Conservation (phyloP, 2,329 filamentous ascomycete species). For the Xylariomycetidae sp. region DNA sequence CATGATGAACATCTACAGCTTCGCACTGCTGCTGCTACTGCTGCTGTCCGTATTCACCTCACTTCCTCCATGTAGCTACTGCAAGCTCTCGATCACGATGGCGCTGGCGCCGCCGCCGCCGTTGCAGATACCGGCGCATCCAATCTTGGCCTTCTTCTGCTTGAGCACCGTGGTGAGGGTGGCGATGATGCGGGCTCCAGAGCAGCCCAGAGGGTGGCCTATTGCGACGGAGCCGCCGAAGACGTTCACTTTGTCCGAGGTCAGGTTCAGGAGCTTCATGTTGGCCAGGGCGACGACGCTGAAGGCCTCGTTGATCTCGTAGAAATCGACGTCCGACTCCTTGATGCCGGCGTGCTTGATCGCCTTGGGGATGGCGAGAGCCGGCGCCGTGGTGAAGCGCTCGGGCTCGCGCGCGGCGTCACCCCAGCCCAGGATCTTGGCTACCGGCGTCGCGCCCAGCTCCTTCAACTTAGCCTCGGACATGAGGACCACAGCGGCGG, state of each 20-base stretch:
- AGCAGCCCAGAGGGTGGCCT: constrained; percentile 90
- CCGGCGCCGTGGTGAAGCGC: constrained; percentile 93
- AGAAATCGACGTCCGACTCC: constrained; percentile 77
- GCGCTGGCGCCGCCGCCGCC: constrained; percentile 94
- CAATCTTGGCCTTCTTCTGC: constrained; percentile 90
- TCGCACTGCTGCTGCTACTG: too few species aligned
- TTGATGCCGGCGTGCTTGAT: constrained; percentile 87
- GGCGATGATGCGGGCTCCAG: constrained; percentile 87
- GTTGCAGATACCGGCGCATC: constrained; percentile 94
- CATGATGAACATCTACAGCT: too few species aligned
- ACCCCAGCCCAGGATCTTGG: constrained; percentile 96
- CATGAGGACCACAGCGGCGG: constrained; percentile 85
- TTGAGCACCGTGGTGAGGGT: constrained; percentile 85
- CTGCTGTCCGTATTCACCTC: too few species aligned
- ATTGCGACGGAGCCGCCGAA: constrained; percentile 94
- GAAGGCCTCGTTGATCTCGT: constrained; percentile 99
- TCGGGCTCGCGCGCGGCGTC: constrained; percentile 87
- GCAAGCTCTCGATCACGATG: constrained; percentile 76
- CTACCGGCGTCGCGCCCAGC: constrained; percentile 84
- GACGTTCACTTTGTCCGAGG: constrained; percentile 85
- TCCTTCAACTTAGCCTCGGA: constrained; percentile 93
- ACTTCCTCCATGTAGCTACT: too few species aligned
- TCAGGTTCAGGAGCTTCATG: constrained; percentile 80
- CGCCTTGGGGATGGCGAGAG: constrained; percentile 94
- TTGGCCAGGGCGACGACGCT: constrained; percentile 94